These are phyloP conservation scores for Diplodia intermedia DNA, from an alignment of 2,329 filamentous ascomycete genomes.

Conservation along the genomic window DNA sequence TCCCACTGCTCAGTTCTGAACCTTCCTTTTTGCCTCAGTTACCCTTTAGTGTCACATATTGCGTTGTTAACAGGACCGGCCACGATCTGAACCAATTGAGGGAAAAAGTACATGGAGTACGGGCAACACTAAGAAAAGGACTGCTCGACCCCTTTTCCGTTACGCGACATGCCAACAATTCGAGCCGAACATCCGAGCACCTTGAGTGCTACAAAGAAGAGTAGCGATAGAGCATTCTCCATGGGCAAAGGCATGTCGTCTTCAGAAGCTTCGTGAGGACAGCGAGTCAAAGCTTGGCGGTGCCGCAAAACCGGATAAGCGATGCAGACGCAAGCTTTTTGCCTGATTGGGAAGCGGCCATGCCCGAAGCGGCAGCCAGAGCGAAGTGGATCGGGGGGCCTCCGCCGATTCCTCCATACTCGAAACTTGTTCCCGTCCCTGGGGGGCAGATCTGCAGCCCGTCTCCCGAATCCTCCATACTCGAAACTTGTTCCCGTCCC, in stretches of 20 bases:
- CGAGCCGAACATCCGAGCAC: no score
- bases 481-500: neutral
- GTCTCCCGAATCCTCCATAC: no score
- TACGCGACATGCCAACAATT: no score
- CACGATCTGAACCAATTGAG: no score
- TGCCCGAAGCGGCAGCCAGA: neutral
- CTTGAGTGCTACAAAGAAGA: neutral
- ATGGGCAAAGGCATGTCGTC: neutral
- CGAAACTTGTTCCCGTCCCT: neutral
- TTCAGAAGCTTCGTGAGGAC: conserved; percentile 10
- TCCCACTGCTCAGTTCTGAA: neutral
- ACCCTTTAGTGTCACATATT: no score
- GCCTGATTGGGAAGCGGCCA: conserved; percentile 3
- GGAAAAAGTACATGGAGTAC: no score
- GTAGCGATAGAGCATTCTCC: no score
- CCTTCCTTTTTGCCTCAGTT: no score
- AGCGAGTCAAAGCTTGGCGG: conserved; percentile 23
- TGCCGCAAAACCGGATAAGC: conserved; percentile 9
- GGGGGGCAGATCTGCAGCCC: conserved; percentile 5
- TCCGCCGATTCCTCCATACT: neutral
- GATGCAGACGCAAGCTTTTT: conserved; percentile 13
- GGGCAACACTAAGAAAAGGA: no score
- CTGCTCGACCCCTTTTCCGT: no score
- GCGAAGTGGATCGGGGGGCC: conserved; percentile 8
- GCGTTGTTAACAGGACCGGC: no score